Evolutionary conservation across 768 basidiomycete genomes (phyloP).

Genomic region (Kwoniella mangroviensis): DNA sequence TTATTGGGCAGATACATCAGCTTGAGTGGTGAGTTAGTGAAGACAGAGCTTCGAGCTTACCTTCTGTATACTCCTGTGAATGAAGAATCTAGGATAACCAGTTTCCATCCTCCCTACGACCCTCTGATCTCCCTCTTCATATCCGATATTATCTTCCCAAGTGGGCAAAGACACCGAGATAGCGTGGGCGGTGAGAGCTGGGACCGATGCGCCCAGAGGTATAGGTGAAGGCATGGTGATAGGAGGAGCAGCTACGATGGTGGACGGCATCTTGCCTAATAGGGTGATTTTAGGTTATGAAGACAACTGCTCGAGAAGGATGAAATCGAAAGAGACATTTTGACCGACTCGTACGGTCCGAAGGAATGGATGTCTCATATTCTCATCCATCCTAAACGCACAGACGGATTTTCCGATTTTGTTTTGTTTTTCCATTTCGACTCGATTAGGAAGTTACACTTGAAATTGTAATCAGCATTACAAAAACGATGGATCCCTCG

Average conservation of each 20-base stretch:
- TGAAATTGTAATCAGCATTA: neutral
- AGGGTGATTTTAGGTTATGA: neutral
- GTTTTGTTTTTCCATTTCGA: neutral
- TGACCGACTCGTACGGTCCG: neutral
- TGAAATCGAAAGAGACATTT: neutral
- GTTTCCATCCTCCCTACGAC: conserved; percentile 78
- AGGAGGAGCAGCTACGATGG: conserved; percentile 26
- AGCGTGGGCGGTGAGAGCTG: conserved; percentile 69
- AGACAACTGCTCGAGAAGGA: neutral
- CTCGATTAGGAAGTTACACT: neutral
- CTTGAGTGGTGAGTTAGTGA: neutral
- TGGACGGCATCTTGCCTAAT: conserved; percentile 8
- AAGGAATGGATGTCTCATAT: neutral
- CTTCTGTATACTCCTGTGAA: conserved; percentile 81
- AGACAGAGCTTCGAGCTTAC: conserved; percentile 61
- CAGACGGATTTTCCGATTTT: neutral
- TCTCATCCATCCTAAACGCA: neutral
- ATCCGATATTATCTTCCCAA: conserved; percentile 88
- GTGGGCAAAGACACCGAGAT: conserved; percentile 94
- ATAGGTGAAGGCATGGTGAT: conserved; percentile 31
- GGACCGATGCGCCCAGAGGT: conserved; percentile 54
- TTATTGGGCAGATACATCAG: neutral
- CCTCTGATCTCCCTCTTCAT: conserved; percentile 84
- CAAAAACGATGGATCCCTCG: neutral
- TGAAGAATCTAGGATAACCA: conserved; percentile 94